A percentile compares a stretch with the other conserved stretches of the same genome.
Conservation (phyloP, 306 rosid species). For the Glycyrrhiza uralensis region DNA sequence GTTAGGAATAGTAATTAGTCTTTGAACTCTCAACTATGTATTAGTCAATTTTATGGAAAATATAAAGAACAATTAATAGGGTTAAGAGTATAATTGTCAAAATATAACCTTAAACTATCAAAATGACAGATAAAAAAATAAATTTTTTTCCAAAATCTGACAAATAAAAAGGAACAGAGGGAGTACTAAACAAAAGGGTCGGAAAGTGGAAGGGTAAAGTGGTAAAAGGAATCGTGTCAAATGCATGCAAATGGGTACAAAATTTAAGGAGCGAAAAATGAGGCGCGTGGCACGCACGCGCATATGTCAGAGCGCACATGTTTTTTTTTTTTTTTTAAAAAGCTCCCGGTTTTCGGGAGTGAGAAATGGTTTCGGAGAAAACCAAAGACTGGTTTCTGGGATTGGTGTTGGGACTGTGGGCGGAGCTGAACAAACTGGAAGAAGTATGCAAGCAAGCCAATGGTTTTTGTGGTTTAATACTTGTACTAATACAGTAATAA, state of each 20-base stretch:
- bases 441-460: slow-evolving; percentile 14
- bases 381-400: slow-evolving; percentile 43
- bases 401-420: slow-evolving; percentile 37
- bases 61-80: too few species aligned
- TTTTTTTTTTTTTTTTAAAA: too few species aligned
- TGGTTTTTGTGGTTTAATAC: slow-evolving; percentile 10
- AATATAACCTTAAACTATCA: too few species aligned
- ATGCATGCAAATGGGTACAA: slow-evolving; percentile 68
- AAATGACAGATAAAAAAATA: too few species aligned
- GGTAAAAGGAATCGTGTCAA: neutral
- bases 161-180: too few species aligned
- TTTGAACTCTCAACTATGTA: too few species aligned
- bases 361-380: slow-evolving; percentile 20
- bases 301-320: slow-evolving; percentile 44
- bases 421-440: slow-evolving; percentile 25
- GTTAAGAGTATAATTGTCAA: too few species aligned
- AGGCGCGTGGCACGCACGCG: slow-evolving; percentile 67
- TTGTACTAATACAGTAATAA: neutral
- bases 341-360: slow-evolving; percentile 87
- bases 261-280: neutral
- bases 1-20: too few species aligned
- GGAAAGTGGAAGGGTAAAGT: neutral
- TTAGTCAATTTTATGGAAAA: too few species aligned
- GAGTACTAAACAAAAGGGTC: too few species aligned
- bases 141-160: too few species aligned